Conservation (phyloP, 352 stramenopile species). For the Phytophthora kernoviae region DNA sequence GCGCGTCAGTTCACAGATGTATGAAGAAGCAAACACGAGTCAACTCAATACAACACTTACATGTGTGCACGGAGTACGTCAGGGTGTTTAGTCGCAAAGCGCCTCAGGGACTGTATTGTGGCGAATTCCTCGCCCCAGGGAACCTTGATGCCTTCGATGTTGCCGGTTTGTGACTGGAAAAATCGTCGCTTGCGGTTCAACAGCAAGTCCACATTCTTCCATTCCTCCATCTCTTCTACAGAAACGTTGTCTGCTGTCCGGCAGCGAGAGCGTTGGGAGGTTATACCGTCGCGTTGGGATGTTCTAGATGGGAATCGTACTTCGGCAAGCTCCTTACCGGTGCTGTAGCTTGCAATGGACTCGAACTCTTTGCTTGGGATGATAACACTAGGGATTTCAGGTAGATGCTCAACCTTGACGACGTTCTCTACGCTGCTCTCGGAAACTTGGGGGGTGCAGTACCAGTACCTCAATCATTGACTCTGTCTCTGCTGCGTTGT, state of each 20-base stretch:
- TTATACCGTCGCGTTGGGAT: slow-evolving; percentile 3
- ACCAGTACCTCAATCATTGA: too few relatives aligned
- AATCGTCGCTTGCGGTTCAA: slow-evolving; percentile 58
- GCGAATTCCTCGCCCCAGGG: slow-evolving; percentile 70
- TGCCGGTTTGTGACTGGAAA: slow-evolving; percentile 40
- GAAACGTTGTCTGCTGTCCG: slow-evolving; percentile 20
- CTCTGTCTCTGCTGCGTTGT: too few relatives aligned
- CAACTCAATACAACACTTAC: slow-evolving; percentile 26
- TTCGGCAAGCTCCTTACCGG: not conserved
- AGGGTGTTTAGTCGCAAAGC: slow-evolving; percentile 57
- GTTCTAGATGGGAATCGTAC: not conserved
- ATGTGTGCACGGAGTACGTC: slow-evolving; percentile 62
- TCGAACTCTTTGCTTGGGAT: slow-evolving; percentile 1
- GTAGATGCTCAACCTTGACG: slow-evolving; percentile 15
- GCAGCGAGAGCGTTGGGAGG: slow-evolving; percentile 13
- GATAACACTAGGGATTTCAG: slow-evolving; percentile 22
- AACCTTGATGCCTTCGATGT: slow-evolving; percentile 46
- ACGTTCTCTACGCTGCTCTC: not conserved
- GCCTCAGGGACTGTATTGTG: slow-evolving; percentile 64
- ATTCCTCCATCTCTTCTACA: slow-evolving; percentile 56
- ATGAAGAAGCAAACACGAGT: not conserved
- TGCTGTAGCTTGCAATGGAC: not conserved
- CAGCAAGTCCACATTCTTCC: slow-evolving; percentile 62
- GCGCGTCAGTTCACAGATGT: not conserved
- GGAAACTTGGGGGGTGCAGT: too few relatives aligned